These are phyloP conservation scores for Zasmidium angulare DNA, from an alignment of 2,329 filamentous ascomycete genomes.

Conservation along the genomic window DNA sequence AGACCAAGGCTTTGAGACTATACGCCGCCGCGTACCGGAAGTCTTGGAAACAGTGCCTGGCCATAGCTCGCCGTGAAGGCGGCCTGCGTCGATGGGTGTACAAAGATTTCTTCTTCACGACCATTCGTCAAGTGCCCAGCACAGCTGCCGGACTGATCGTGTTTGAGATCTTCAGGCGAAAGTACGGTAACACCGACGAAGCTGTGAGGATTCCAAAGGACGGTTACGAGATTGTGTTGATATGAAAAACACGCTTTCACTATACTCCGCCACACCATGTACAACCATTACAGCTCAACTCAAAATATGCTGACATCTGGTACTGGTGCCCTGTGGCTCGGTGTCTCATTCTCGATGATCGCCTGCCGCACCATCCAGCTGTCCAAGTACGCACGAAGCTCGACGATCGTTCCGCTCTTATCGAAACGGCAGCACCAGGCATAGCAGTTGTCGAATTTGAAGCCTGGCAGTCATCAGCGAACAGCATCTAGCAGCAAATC, in stretches of 20 bases:
- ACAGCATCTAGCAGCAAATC: neutral
- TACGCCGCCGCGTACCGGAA: slow-evolving; percentile 72
- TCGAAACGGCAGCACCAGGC: slow-evolving; percentile 22
- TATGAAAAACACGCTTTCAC: slow-evolving; percentile 32
- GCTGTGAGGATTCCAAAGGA: slow-evolving; percentile 66
- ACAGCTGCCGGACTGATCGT: slow-evolving; percentile 76
- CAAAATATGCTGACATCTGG: slow-evolving; percentile 1
- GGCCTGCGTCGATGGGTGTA: slow-evolving; percentile 66
- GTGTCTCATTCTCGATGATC: slow-evolving; percentile 15
- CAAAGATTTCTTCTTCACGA: slow-evolving; percentile 69
- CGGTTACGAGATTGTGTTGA: slow-evolving; percentile 69
- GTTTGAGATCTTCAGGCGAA: slow-evolving; percentile 72
- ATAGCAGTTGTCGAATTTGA: slow-evolving; percentile 21
- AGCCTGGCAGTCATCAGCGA: slow-evolving; percentile 8
- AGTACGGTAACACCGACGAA: slow-evolving; percentile 65
- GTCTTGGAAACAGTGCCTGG: slow-evolving; percentile 61
- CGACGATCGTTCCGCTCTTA: slow-evolving; percentile 14
- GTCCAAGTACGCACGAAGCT: slow-evolving; percentile 24
- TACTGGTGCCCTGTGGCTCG: slow-evolving; percentile 14
- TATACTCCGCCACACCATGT: slow-evolving; percentile 1
- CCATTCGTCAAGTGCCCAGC: slow-evolving; percentile 71
- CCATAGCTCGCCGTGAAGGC: slow-evolving; percentile 59
- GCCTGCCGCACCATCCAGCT: slow-evolving; percentile 20
- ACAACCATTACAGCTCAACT: neutral
- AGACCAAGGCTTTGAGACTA: slow-evolving; percentile 56